Evolutionary conservation across 2,329 filamentous ascomycete species (phyloP).

Genomic region (Botrytis deweyae): DNA sequence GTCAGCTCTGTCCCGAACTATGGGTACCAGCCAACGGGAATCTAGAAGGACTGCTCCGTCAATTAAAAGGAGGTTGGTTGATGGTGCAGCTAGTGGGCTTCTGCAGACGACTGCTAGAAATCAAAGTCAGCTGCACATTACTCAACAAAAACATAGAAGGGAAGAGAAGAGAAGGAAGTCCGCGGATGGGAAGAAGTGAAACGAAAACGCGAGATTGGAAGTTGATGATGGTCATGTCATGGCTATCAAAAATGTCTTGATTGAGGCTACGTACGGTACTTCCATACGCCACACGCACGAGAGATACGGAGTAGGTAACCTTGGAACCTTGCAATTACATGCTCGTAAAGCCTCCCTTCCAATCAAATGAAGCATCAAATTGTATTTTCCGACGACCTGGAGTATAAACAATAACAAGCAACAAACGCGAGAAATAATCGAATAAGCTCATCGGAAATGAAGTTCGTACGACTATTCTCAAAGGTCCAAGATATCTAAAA

Average conservation of each 20-base stretch:
- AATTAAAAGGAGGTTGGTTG: conserved; percentile 1
- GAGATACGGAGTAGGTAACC: not conserved
- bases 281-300: not conserved
- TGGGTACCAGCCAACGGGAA: not conserved
- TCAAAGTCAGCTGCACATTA: conserved; percentile 1
- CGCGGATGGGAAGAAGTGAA: not conserved
- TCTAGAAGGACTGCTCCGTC: not conserved
- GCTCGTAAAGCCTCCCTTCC: not conserved
- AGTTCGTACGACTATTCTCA: not conserved
- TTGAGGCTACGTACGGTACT: not conserved
- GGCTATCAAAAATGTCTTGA: not conserved
- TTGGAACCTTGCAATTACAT: not conserved
- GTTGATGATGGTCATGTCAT: not conserved
- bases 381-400: not conserved
- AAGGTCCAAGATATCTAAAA: not conserved
- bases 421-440: not conserved
- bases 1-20: not conserved
- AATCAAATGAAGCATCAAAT: not conserved
- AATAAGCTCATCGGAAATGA: not conserved
- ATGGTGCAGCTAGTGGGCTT: conserved; percentile 4
- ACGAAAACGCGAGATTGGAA: not conserved
- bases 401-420: not conserved
- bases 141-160: not conserved
- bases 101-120: not conserved
- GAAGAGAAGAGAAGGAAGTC: not conserved